phyloP scores from a whole-genome alignment of 495 filamentous ascomycete genomes.

The Talaromyces stipitatus region DNA sequence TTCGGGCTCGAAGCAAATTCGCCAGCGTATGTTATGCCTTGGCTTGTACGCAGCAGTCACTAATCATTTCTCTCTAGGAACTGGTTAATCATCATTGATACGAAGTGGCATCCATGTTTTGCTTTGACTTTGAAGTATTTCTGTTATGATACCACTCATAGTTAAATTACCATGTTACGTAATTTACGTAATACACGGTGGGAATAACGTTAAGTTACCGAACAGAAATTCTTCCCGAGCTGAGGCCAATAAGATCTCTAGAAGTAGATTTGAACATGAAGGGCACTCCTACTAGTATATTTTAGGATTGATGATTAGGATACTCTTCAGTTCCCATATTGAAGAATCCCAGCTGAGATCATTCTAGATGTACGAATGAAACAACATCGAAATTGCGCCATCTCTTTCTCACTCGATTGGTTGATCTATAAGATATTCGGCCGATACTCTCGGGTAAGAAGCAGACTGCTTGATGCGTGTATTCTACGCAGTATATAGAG shows the following conservation, averaged over 20 bases:
- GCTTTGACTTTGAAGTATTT: too few relatives aligned
- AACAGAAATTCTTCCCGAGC: too few relatives aligned
- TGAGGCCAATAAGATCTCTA: too few relatives aligned
- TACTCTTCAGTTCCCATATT: too few relatives aligned
- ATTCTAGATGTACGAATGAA: too few relatives aligned
- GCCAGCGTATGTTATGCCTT: constrained; percentile 34
- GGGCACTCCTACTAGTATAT: too few relatives aligned
- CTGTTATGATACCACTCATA: constrained; percentile 14
- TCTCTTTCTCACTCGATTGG: constrained; percentile 25
- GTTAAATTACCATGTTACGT: too few relatives aligned
- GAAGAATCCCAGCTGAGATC: too few relatives aligned
- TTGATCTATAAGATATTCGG: constrained; percentile 18
- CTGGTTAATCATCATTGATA: constrained; percentile 14
- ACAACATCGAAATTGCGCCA: constrained; percentile 24
- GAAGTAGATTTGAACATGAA: too few relatives aligned
- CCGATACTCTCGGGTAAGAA: constrained; percentile 15
- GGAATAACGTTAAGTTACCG: too few relatives aligned
- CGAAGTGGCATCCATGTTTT: constrained; percentile 10
- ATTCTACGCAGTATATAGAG: neutral
- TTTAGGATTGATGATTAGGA: too few relatives aligned
- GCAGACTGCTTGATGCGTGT: neutral
- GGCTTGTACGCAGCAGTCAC: neutral
- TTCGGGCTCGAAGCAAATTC: constrained; percentile 8
- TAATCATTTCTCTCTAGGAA: constrained; percentile 16
- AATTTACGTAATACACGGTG: too few relatives aligned